Conservation (phyloP, 306 rosid species). For the Cucurbita ficifolia region DNA sequence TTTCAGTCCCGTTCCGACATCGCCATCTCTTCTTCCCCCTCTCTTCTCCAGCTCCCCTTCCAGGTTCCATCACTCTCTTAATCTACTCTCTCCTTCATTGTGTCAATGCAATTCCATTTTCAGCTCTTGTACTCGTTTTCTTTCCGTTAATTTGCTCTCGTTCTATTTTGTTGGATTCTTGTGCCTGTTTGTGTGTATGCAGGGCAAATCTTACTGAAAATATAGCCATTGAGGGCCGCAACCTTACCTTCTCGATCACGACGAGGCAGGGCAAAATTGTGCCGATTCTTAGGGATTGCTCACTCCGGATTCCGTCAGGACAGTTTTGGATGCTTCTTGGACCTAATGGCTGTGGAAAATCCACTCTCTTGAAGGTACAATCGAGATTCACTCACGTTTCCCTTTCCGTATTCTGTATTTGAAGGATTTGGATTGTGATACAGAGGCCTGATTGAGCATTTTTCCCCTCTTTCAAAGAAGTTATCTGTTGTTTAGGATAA, state of each 20-base stretch:
- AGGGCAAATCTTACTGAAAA: conserved; percentile 24
- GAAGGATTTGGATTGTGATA: not conserved
- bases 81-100: too few species aligned
- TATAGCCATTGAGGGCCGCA: conserved; percentile 48
- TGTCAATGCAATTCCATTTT: not conserved
- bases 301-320: conserved; percentile 62
- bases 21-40: not conserved
- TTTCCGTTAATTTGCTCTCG: not conserved
- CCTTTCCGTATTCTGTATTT: not conserved
- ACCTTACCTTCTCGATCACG: conserved; percentile 41
- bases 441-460: not conserved
- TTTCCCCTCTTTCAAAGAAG: not conserved
- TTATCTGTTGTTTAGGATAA: not conserved
- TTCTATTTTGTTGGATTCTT: not conserved
- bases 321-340: conserved; percentile 94
- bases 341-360: conserved; percentile 81
- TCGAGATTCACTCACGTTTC: not conserved
- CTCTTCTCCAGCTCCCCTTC: not conserved
- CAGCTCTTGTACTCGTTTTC: not conserved
- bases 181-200: not conserved
- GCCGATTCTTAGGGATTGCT: conserved; percentile 55
- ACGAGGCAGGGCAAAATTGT: conserved; percentile 29
- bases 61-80: not conserved
- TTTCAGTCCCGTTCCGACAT: not conserved
- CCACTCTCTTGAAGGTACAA: conserved; percentile 71